phyloP scores from a whole-genome alignment of 495 filamentous ascomycete species.

The Emericellopsis terricola region DNA sequence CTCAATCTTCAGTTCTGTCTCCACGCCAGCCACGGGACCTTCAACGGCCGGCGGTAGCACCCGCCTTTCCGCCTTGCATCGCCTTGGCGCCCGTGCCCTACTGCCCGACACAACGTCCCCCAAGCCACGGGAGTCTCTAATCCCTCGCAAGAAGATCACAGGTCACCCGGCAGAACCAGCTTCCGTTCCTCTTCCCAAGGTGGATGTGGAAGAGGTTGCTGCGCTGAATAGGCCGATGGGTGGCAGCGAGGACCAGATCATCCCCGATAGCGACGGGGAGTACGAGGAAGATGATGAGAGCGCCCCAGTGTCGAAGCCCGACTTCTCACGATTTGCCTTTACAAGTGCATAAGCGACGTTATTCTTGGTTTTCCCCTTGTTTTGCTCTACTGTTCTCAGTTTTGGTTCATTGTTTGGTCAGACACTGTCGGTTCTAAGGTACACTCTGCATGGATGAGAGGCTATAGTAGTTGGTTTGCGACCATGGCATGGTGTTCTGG shows the following conservation, averaged over 20 bases:
- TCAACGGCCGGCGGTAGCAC: conserved; percentile 8
- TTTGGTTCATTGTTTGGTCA: too few species aligned
- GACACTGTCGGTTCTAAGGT: too few species aligned
- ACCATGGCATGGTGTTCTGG: too few species aligned
- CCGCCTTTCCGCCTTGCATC: conserved; percentile 24
- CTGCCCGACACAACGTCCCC: too few species aligned
- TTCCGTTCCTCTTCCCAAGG: conserved; percentile 20
- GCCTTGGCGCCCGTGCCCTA: conserved; percentile 23
- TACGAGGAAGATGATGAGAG: conserved; percentile 17
- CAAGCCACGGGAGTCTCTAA: conserved; percentile 25
- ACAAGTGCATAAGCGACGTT: neutral
- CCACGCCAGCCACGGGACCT: conserved; percentile 8
- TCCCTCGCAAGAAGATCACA: too few species aligned
- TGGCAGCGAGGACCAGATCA: conserved; percentile 63
- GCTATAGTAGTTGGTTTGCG: too few species aligned
- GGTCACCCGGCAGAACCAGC: conserved; percentile 22
- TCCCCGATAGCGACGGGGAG: conserved; percentile 52
- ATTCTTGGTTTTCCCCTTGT: too few species aligned
- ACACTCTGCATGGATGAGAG: too few species aligned
- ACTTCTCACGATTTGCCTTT: conserved; percentile 1
- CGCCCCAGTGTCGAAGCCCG: neutral
- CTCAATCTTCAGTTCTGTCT: conserved; percentile 4
- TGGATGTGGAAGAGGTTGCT: conserved; percentile 20
- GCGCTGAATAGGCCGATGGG: conserved; percentile 27
- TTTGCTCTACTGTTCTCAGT: too few species aligned